Evolutionary conservation across 176 grass and related monocot genomes (phyloP).

Genomic region (Puccinellia tenuiflora): DNA sequence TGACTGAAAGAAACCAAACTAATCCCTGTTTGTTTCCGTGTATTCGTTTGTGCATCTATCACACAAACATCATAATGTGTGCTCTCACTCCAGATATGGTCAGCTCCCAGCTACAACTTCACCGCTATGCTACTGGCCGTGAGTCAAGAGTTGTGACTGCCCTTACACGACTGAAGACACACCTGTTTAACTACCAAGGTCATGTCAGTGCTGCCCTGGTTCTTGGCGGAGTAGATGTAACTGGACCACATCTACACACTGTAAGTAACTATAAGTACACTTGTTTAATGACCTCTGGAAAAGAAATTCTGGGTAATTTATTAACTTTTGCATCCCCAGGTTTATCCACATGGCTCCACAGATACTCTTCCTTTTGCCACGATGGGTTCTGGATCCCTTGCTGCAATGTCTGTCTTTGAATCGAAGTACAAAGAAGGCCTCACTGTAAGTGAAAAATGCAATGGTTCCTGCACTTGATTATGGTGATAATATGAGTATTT

Average conservation of each 20-base stretch:
- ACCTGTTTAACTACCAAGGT: conserved; percentile 88
- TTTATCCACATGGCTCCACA: conserved; percentile 92
- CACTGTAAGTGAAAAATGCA: conserved; percentile 51
- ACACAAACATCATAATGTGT: conserved; percentile 1
- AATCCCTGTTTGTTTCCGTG: neutral
- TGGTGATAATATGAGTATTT: neutral
- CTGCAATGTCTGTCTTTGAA: conserved; percentile 91
- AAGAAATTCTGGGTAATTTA: neutral
- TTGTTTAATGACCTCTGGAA: neutral
- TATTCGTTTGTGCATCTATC: neutral
- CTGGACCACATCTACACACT: conserved; percentile 90
- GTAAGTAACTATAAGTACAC: conserved; percentile 37
- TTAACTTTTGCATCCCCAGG: conserved; percentile 36
- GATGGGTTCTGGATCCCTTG: conserved; percentile 98
- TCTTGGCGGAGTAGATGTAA: conserved; percentile 84
- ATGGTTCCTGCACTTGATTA: neutral
- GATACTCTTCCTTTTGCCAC: conserved; percentile 99
- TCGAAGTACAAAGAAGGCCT: conserved; percentile 88
- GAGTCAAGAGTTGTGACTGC: conserved; percentile 91
- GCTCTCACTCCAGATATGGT: conserved; percentile 71
- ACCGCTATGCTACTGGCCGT: conserved; percentile 86
- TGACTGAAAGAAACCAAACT: neutral
- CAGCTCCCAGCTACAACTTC: conserved; percentile 86
- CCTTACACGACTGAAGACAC: conserved; percentile 85
- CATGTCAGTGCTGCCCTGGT: conserved; percentile 88